These are phyloP conservation scores for Sporobolomyces roseus DNA, from an alignment of 768 basidiomycete species.

Conservation along the genomic window DNA sequence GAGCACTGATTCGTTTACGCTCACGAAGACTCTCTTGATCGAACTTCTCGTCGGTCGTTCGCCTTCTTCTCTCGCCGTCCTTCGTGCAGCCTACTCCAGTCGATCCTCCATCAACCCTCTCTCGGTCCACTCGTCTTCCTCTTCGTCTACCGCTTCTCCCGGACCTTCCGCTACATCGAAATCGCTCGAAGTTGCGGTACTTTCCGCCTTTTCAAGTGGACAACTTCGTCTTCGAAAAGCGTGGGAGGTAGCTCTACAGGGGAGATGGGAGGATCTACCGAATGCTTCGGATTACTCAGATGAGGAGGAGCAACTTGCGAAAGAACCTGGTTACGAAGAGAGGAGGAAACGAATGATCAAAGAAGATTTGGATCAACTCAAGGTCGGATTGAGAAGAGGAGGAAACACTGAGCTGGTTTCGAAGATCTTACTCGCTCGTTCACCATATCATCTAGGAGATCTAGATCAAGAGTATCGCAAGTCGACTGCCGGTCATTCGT, in stretches of 20 bases:
- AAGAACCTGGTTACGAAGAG: background rate
- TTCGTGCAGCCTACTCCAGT: conserved; percentile 33
- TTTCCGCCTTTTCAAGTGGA: conserved; percentile 24
- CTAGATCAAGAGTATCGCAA: conserved; percentile 32
- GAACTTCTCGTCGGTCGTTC: conserved; percentile 31
- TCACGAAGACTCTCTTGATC: conserved; percentile 35
- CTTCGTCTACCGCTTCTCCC: background rate
- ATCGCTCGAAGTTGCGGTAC: conserved; percentile 36
- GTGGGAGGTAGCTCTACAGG: conserved; percentile 36
- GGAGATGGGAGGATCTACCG: conserved; percentile 26
- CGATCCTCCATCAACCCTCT: background rate
- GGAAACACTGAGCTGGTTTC: conserved; percentile 38
- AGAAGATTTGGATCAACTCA: conserved; percentile 40
- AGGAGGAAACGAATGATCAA: conserved; percentile 8
- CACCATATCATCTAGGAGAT: conserved; percentile 16
- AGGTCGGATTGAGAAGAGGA: conserved; percentile 31
- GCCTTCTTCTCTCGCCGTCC: conserved; percentile 27
- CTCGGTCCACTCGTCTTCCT: background rate
- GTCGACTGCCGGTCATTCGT: conserved; percentile 19
- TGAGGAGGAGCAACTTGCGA: background rate
- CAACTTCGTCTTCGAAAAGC: conserved; percentile 26
- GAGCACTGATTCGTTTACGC: too few species aligned
- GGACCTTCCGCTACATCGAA: background rate
- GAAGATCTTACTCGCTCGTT: conserved; percentile 39
- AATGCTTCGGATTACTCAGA: background rate